Conservation (phyloP, 2,329 filamentous ascomycete genomes). For the Trichophyton schoenleinii region DNA sequence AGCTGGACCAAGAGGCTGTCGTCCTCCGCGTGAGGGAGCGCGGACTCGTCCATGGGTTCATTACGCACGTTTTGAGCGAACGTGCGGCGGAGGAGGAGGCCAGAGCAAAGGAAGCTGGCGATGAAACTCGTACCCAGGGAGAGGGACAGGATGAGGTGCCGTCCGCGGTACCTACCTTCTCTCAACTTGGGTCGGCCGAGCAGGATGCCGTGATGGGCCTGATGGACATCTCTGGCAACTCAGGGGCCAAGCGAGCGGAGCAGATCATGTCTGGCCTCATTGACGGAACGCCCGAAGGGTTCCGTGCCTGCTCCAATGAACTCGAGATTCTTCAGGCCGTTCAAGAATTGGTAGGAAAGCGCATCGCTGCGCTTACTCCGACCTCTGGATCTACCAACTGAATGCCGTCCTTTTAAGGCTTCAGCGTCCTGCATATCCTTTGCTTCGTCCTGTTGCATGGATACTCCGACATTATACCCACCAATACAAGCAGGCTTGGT, state of each 20-base stretch:
- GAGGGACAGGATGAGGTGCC: conserved; percentile 6
- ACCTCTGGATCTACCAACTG: conserved; percentile 10
- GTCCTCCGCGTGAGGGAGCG: conserved; percentile 51
- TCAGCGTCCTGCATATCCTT: not conserved
- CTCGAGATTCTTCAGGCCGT: conserved; percentile 21
- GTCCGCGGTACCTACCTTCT: conserved; percentile 15
- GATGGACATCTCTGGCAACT: conserved; percentile 19
- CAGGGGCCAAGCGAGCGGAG: conserved; percentile 16
- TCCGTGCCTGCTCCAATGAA: conserved; percentile 20
- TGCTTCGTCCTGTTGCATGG: not conserved
- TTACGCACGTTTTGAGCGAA: conserved; percentile 44
- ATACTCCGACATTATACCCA: not conserved
- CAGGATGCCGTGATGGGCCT: conserved; percentile 24
- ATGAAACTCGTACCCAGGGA: not conserved
- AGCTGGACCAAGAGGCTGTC: conserved; percentile 50
- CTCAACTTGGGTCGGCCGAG: conserved; percentile 20
- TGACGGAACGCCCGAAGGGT: conserved; percentile 17
- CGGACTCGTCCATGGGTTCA: conserved; percentile 60
- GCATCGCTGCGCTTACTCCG: conserved; percentile 18
- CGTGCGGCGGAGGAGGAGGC: conserved; percentile 1
- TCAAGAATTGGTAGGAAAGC: conserved; percentile 22
- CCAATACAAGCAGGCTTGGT: not conserved
- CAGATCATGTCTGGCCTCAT: conserved; percentile 24
- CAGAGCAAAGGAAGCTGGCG: not conserved
- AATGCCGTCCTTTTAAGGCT: not conserved